Base-by-base conservation (phyloP, 106 monocot genomes). In the Agapanthus africanus region DNA sequence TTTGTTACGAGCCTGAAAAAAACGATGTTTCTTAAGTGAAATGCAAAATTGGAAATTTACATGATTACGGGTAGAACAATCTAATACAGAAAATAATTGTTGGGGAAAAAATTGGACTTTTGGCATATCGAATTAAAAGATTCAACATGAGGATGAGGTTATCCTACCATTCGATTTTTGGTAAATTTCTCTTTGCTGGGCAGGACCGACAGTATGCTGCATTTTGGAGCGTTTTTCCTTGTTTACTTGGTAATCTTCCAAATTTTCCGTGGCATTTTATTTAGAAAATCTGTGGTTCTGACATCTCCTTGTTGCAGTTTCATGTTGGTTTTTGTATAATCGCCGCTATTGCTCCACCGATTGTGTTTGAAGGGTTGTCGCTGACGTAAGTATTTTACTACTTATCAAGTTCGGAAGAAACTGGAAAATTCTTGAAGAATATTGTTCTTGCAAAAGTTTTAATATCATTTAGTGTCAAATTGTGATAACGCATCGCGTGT, bases 141-240 rank as follows among this genome's bases (percentile, higher is more conserved):
- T 21, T 2, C 59, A 52, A 52, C n/a, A 23, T 11, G 32, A 16
- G 32, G 30, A n/a, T 59, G 1, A 32, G 15, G 31, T 2, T 16
- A 39, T 19, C 33, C 37, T 8, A 2, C 10, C 3, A 18, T 66
- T 41, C 28, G 6, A 9, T 30, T 28, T 27, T 28, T 31, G 22
- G 32, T 2, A 47, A 47, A 47, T 39, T 66, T 37, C 11, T 68
- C 13, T 9, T n/a, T n/a, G n/a, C 18, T 50, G 34, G 49, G 34
- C 85, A 95, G 95, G 81, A 95, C 91, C 75, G 85, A 91, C 57
- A 88, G 95, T 79, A 85, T 83, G 11, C 11, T 95, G 69, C 88
- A 82, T 66, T 95, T 95, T 80, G 83, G 91, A 52, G 84, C 80
- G 83, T 95, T 95, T 78, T 95, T 95, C 66, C 75, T 95, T 50